phyloP scores from a whole-genome alignment of 345 rosid species.

The Acer saccharum region DNA sequence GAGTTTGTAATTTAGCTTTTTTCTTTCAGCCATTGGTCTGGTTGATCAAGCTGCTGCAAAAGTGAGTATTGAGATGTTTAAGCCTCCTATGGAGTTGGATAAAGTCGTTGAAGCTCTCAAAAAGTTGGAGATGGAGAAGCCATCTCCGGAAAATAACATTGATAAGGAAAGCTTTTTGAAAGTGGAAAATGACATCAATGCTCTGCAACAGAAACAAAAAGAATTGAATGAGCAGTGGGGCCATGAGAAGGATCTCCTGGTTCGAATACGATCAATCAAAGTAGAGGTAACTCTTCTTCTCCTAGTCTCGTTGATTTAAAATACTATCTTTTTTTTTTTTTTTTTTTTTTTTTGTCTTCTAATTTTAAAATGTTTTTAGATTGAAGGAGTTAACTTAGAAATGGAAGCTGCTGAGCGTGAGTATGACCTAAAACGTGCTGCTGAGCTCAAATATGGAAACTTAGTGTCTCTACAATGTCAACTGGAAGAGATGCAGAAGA shows the following conservation, averaged over 20 bases:
- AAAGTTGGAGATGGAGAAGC: neutral
- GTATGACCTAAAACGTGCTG: neutral
- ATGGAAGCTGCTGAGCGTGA: neutral
- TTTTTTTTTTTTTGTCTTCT: neutral
- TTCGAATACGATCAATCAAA: neutral
- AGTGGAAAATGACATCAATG: too few relatives aligned
- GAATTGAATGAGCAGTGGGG: neutral
- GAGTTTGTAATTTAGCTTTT: too few relatives aligned
- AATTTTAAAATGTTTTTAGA: neutral
- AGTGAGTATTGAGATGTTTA: neutral
- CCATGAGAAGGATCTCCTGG: neutral
- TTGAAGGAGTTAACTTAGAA: neutral
- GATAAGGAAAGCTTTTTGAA: neutral
- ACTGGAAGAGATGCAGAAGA: neutral
- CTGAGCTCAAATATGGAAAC: neutral
- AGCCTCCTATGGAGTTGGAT: slow-evolving; percentile 1
- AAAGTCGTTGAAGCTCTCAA: neutral
- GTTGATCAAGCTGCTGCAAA: slow-evolving; percentile 15
- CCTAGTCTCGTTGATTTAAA: neutral
- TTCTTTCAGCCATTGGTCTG: neutral
- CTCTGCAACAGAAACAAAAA: neutral
- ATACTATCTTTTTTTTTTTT: too few relatives aligned
- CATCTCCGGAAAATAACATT: neutral
- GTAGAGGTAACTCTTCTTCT: neutral
- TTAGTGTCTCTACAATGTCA: neutral